These are phyloP conservation scores for Kondoa malvinella DNA, from an alignment of 768 basidiomycete genomes.

Conservation along the genomic window DNA sequence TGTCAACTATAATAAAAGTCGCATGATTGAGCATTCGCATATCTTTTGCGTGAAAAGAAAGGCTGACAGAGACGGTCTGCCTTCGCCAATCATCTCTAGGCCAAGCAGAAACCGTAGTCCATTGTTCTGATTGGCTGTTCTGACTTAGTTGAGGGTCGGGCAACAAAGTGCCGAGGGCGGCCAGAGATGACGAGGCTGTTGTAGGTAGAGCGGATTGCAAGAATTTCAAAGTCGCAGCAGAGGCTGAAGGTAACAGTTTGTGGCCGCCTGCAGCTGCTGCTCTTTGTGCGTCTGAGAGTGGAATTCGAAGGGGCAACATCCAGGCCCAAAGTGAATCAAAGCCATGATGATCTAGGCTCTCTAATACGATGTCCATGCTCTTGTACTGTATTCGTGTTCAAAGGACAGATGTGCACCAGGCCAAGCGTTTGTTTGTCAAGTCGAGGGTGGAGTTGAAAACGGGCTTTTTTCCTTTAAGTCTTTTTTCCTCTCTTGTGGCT, in stretches of 20 bases:
- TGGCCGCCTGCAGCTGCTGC: no score
- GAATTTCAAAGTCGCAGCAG: neutral
- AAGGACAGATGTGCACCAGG: no score
- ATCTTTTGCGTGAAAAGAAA: slow-evolving; percentile 34
- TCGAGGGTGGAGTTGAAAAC: no score
- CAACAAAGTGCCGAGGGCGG: slow-evolving; percentile 11
- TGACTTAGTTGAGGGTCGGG: slow-evolving; percentile 24
- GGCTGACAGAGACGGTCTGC: slow-evolving; percentile 25
- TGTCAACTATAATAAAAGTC: slow-evolving; percentile 57
- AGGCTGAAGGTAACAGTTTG: neutral
- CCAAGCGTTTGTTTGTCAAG: no score
- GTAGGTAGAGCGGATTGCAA: slow-evolving; percentile 6
- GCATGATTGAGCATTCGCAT: slow-evolving; percentile 25
- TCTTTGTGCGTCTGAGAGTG: neutral
- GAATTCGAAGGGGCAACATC: neutral
- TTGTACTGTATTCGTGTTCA: neutral
- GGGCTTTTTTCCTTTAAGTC: no score
- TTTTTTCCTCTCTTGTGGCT: no score
- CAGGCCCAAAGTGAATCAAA: neutral
- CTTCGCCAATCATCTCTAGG: slow-evolving; percentile 5
- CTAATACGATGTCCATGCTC: neutral
- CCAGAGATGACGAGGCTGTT: slow-evolving; percentile 19
- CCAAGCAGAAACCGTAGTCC: slow-evolving; percentile 25
- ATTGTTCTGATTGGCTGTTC: slow-evolving; percentile 18
- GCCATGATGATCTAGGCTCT: neutral